Conservation (phyloP, 2,329 filamentous ascomycete genomes). For the Aschersonia sp. region DNA sequence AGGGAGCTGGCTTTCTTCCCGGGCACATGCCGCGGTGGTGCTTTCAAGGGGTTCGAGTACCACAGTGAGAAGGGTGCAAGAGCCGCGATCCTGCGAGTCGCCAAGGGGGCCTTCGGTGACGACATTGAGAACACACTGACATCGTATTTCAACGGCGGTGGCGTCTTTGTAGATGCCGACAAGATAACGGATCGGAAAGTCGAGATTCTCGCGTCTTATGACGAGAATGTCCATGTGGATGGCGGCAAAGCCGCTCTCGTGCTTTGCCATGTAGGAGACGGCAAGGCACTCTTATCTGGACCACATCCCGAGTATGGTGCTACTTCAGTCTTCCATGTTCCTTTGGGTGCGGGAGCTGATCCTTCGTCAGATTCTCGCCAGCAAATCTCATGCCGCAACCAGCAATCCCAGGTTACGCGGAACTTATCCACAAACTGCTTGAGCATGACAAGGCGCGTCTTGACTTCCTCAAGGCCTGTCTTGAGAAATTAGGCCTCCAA, state of each 20-base stretch:
- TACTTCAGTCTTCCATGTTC: neutral
- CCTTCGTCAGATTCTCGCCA: constrained; percentile 55
- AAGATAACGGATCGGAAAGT: constrained; percentile 49
- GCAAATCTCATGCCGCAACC: constrained; percentile 59
- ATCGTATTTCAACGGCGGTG: constrained; percentile 89
- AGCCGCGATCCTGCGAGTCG: constrained; percentile 53
- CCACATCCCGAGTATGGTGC: constrained; percentile 71
- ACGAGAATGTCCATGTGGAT: constrained; percentile 61
- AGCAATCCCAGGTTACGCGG: constrained; percentile 52
- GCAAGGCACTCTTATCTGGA: constrained; percentile 66
- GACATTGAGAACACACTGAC: constrained; percentile 47
- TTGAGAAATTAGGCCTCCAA: constrained; percentile 69
- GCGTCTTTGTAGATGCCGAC: constrained; percentile 73
- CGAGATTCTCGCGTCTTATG: constrained; percentile 71
- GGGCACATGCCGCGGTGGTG: constrained; percentile 70
- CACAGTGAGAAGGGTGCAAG: constrained; percentile 72
- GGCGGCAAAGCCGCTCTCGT: constrained; percentile 60
- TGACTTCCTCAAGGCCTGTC: constrained; percentile 64
- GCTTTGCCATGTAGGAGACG: constrained; percentile 70
- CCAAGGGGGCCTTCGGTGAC: constrained; percentile 41
- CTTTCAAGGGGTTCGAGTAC: constrained; percentile 84
- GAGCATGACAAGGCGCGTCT: constrained; percentile 56
- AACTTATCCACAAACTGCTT: constrained; percentile 52
- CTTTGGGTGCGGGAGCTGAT: constrained; percentile 3
- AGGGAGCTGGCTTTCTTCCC: constrained; percentile 84